These are phyloP conservation scores for Euphorbia tirucalli DNA, from an alignment of 345 rosid species.

Conservation along the genomic window DNA sequence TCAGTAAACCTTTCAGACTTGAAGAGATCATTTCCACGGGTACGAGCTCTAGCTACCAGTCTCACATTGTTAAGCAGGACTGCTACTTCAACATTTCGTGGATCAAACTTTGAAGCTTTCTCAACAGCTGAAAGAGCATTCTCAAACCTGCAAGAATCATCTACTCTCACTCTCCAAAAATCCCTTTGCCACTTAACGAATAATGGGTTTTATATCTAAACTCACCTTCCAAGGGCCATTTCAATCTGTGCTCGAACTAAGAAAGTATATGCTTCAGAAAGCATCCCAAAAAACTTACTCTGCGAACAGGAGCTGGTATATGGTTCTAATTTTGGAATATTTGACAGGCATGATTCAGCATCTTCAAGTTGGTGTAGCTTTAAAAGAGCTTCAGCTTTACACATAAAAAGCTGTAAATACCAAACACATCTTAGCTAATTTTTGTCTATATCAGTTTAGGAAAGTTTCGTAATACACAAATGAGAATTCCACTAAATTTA, in stretches of 20 bases:
- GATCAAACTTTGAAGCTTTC: slow-evolving; percentile 74
- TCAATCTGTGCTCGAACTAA: slow-evolving; percentile 82
- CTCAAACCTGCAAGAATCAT: slow-evolving; percentile 87
- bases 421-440: slow-evolving; percentile 27
- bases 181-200: slow-evolving; percentile 12
- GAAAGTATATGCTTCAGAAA: slow-evolving; percentile 64
- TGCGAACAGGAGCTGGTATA: slow-evolving; percentile 36
- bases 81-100: slow-evolving; percentile 63
- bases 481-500: slow-evolving; percentile 19
- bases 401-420: slow-evolving; percentile 85
- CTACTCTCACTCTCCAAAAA: slow-evolving; percentile 30
- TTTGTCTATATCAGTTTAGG: neutral
- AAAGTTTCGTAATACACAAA: slow-evolving; percentile 2
- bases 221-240: slow-evolving; percentile 94
- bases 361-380: slow-evolving; percentile 86
- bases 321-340: slow-evolving; percentile 51
- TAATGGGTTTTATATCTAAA: slow-evolving; percentile 18
- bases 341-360: slow-evolving; percentile 48
- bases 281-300: slow-evolving; percentile 68
- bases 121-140: slow-evolving; percentile 75
- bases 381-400: slow-evolving; percentile 90
- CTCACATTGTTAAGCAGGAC: slow-evolving; percentile 58
- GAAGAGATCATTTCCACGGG: slow-evolving; percentile 87
- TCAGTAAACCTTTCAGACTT: slow-evolving; percentile 96
- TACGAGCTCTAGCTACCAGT: slow-evolving; percentile 63